phyloP scores from a whole-genome alignment of 2,329 filamentous ascomycete species.

The Periconia sp. region DNA sequence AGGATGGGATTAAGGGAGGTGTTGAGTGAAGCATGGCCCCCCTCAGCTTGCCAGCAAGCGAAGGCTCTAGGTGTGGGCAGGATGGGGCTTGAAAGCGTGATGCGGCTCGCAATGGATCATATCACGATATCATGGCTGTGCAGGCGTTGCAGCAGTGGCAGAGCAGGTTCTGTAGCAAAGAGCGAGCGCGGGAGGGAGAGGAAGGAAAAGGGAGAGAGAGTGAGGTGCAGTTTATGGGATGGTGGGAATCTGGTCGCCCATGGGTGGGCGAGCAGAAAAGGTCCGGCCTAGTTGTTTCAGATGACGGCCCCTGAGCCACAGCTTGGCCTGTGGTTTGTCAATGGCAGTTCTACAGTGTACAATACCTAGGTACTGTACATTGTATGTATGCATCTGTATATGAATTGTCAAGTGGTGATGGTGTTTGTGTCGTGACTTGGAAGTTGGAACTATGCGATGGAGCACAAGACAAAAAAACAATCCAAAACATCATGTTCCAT shows the following conservation, averaged over 20 bases:
- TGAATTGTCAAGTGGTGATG: too few species aligned
- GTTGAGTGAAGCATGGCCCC: constrained; percentile 22
- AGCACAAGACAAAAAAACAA: too few species aligned
- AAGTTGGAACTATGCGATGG: too few species aligned
- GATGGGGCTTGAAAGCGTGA: constrained; percentile 13
- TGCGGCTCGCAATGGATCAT: constrained; percentile 12
- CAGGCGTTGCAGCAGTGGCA: constrained; percentile 13
- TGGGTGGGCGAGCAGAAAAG: constrained; percentile 32
- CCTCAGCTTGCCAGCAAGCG: constrained; percentile 20
- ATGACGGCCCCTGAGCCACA: constrained; percentile 19
- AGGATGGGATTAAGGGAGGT: constrained; percentile 21
- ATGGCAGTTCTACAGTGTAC: too few species aligned
- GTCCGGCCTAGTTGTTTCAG: constrained; percentile 28
- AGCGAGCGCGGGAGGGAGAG: too few species aligned
- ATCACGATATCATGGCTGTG: constrained; percentile 13
- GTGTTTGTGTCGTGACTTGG: too few species aligned
- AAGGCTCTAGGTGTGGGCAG: constrained; percentile 3
- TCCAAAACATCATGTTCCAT: too few species aligned
- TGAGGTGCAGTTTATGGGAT: constrained; percentile 5
- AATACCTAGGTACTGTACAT: too few species aligned
- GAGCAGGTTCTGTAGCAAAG: too few species aligned
- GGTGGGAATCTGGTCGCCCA: constrained; percentile 24
- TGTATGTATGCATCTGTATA: too few species aligned
- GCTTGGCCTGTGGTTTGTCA: too few species aligned
- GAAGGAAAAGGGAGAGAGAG: too few species aligned